Evolutionary conservation across 331 rosid species (phyloP).

Genomic region (Telfairia occidentalis): DNA sequence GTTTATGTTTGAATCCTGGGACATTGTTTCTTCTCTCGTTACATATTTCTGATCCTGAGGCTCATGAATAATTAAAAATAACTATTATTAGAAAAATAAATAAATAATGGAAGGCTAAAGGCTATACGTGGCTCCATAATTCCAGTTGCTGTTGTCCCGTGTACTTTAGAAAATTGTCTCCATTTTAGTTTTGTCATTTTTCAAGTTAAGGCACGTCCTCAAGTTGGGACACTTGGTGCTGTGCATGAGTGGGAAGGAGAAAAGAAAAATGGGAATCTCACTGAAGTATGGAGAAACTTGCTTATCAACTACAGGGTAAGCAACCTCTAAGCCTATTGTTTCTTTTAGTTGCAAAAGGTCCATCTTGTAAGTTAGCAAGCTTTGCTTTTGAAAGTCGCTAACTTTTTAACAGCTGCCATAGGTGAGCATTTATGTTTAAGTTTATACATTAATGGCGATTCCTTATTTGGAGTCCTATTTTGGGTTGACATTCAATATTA

Average conservation of each 20-base stretch:
- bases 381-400: too few relatives aligned
- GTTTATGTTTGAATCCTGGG: not conserved
- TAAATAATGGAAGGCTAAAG: not conserved
- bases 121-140: not conserved
- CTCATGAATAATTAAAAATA: not conserved
- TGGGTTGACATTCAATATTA: too few relatives aligned
- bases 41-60: not conserved
- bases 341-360: not conserved
- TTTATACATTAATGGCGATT: too few relatives aligned
- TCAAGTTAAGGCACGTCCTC: not conserved
- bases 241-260: not conserved
- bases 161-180: not conserved
- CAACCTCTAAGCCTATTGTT: not conserved
- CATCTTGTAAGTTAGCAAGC: not conserved
- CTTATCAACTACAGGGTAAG: not conserved
- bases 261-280: not conserved
- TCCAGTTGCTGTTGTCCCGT: not conserved
- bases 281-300: not conserved
- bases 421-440: not conserved
- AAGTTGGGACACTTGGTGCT: not conserved
- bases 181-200: not conserved
- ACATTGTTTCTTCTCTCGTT: not conserved
- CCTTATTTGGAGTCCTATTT: too few relatives aligned
- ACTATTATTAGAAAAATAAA: too few relatives aligned
- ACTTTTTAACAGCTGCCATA: not conserved